phyloP scores from a whole-genome alignment of 2,329 filamentous ascomycete species.

The Fusarium secorum region DNA sequence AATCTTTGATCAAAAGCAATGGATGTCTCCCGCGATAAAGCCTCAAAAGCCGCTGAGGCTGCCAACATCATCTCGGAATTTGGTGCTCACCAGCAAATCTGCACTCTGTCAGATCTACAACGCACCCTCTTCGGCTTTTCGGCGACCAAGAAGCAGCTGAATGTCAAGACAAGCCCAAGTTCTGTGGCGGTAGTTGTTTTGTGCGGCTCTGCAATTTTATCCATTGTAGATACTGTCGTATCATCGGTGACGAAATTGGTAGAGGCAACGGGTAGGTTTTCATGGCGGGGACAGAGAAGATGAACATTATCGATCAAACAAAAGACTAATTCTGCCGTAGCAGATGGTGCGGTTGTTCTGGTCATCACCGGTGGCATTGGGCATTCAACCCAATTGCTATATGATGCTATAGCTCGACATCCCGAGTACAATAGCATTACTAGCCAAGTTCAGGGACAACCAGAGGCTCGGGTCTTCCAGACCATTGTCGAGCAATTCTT shows the following conservation, averaged over 20 bases:
- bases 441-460: background rate
- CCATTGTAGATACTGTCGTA: constrained; percentile 23
- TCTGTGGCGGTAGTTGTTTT: constrained; percentile 19
- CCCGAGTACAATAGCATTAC: constrained; percentile 17
- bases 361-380: constrained; percentile 36
- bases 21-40: background rate
- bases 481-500: constrained; percentile 29
- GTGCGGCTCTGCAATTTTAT: constrained; percentile 31
- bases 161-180: too few relatives aligned
- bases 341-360: background rate
- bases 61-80: constrained; percentile 26
- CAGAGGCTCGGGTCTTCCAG: constrained; percentile 30
- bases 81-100: constrained; percentile 25
- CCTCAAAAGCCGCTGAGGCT: background rate
- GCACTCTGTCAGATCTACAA: constrained; percentile 3
- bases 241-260: background rate
- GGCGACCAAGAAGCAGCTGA: background rate
- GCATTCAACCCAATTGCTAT: constrained; percentile 31
- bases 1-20: background rate
- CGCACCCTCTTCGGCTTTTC: background rate
- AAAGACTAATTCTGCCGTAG: background rate
- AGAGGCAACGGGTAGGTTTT: background rate
- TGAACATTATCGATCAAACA: background rate
- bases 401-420: constrained; percentile 30
- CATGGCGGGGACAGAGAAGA: too few relatives aligned